Evolutionary conservation across 1,284 basidiomycete genomes (phyloP).

Genomic region (Peniophora sp.): DNA sequence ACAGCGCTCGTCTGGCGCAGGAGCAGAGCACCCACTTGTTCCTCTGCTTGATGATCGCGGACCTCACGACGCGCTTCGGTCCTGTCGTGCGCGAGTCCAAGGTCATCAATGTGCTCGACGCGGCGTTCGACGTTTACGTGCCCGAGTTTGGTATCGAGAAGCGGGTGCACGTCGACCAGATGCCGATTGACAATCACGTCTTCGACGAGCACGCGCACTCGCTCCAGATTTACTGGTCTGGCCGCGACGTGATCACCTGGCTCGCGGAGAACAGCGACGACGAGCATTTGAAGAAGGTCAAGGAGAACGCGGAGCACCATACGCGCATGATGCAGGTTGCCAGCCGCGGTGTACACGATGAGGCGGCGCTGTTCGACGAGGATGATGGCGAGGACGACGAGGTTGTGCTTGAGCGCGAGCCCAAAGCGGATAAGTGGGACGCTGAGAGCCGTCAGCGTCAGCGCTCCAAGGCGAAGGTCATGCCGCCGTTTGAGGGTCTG

Average conservation of each 20-base stretch:
- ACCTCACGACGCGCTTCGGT: constrained; percentile 90
- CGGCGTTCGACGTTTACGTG: constrained; percentile 91
- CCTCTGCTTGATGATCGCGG: constrained; percentile 88
- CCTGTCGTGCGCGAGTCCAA: constrained; percentile 90
- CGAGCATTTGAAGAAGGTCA: constrained; percentile 87
- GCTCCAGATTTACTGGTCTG: constrained; percentile 89
- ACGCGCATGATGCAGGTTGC: constrained; percentile 82
- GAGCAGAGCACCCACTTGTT: constrained; percentile 95
- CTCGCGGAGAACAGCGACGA: constrained; percentile 93
- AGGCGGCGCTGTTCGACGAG: constrained; percentile 84
- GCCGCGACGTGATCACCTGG: constrained; percentile 88
- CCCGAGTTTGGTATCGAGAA: constrained; percentile 98
- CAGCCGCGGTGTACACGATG: constrained; percentile 74
- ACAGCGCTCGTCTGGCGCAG: constrained; percentile 86
- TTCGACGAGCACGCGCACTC: constrained; percentile 90
- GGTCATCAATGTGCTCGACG: constrained; percentile 90
- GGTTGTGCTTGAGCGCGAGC: constrained; percentile 67
- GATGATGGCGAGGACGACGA: constrained; percentile 73
- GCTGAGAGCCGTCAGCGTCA: constrained; percentile 71
- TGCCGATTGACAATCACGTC: constrained; percentile 94
- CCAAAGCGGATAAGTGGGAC: constrained; percentile 31
- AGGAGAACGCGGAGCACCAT: constrained; percentile 80
- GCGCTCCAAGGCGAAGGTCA: constrained; percentile 64
- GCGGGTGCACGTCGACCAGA: constrained; percentile 96
- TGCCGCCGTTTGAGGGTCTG: constrained; percentile 77